These are phyloP conservation scores for Candida mesenterica DNA, from an alignment of 1,139 yeast species.

Conservation along the genomic window DNA sequence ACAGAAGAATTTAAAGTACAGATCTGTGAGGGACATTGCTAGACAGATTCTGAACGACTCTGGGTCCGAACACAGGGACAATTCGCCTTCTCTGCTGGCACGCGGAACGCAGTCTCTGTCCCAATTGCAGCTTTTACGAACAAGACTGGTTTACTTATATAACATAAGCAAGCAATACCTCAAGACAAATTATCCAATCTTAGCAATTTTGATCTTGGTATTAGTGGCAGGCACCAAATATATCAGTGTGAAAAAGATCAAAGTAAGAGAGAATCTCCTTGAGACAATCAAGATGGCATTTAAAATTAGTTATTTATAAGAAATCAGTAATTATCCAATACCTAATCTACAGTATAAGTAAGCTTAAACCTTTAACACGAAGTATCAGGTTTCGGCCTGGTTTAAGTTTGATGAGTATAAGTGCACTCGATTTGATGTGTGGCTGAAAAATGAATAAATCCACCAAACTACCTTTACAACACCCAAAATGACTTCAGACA, in stretches of 20 bases:
- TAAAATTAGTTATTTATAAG: constrained; percentile 38
- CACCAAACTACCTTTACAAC: no score
- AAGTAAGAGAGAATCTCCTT: constrained; percentile 30
- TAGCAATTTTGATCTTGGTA: constrained; percentile 23
- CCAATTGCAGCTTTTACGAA: constrained; percentile 4
- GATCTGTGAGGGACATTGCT: constrained; percentile 20
- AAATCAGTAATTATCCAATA: background rate
- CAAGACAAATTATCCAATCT: constrained; percentile 29
- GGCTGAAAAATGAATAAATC: no score
- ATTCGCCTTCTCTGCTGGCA: constrained; percentile 3
- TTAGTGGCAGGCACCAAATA: constrained; percentile 23
- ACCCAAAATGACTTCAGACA: constrained; percentile 11
- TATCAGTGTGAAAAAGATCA: constrained; percentile 25
- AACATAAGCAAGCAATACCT: constrained; percentile 23
- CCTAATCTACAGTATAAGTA: no score
- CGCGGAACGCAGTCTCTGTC: constrained; percentile 1
- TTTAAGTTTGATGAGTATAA: no score
- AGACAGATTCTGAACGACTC: constrained; percentile 11
- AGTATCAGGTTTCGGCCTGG: no score
- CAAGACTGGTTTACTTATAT: constrained; percentile 13
- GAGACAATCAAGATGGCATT: constrained; percentile 48
- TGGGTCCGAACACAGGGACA: constrained; percentile 3
- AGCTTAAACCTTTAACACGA: no score
- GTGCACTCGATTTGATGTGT: no score
- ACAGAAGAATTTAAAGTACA: constrained; percentile 33